Conservation (phyloP, 2,329 filamentous ascomycete genomes). For the Cordyceps cicadae region DNA sequence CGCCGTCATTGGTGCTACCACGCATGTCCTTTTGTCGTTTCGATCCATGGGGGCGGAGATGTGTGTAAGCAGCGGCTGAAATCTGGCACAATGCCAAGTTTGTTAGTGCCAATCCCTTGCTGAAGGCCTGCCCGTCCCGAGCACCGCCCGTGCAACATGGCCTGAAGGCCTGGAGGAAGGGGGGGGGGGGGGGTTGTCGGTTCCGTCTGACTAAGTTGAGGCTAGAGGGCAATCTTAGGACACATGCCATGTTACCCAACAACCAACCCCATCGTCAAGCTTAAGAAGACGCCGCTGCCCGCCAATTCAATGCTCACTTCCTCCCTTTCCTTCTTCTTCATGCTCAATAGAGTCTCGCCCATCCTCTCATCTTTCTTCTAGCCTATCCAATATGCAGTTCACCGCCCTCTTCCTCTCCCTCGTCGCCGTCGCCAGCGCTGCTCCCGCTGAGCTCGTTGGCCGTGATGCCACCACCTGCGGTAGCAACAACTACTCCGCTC, state of each 20-base stretch:
- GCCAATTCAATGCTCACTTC: neutral
- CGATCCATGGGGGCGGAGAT: neutral
- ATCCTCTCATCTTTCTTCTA: neutral
- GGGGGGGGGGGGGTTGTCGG: neutral
- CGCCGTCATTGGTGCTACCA: neutral
- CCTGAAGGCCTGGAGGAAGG: too few species aligned
- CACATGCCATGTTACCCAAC: neutral
- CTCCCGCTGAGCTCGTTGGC: conserved; percentile 12
- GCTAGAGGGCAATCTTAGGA: neutral
- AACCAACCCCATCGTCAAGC: neutral
- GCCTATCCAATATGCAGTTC: conserved; percentile 7
- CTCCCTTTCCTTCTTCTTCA: neutral
- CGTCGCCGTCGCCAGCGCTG: conserved; percentile 12
- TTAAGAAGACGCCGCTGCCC: neutral
- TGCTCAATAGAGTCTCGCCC: neutral
- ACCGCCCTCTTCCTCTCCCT: conserved; percentile 13
- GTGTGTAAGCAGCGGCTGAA: neutral
- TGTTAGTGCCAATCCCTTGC: neutral
- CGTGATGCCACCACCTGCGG: conserved; percentile 44
- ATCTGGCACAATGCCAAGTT: neutral
- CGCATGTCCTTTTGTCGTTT: neutral
- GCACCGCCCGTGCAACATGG: neutral
- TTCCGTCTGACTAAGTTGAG: conserved; percentile 1
- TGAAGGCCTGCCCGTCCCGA: neutral
- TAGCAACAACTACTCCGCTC: conserved; percentile 40